Base-by-base conservation (phyloP, 768 basidiomycete genomes). In the Lyophyllum decastes region DNA sequence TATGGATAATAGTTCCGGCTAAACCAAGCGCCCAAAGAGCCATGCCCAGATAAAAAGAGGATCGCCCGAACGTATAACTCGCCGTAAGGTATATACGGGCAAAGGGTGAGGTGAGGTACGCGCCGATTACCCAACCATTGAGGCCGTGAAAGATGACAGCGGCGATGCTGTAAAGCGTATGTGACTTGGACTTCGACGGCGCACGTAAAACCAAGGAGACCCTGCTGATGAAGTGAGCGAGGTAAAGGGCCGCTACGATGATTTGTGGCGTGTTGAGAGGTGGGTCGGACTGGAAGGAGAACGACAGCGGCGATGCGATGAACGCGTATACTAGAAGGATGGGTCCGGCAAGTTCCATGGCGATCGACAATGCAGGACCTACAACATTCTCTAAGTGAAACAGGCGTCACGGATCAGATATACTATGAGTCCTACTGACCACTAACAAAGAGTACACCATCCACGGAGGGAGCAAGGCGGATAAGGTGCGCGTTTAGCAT, bases 181-280 rank as follows among this genome's bases (percentile, higher is more conserved):
- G 90, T 17, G 87, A 79, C 55, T 84, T 88, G 0, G 88, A 88
- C 43, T 92, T 82, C 27, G 84, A 84, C 0, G 93, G 90, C 0
- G 92, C 87, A 54, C 91, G 81, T 10, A 49, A 14, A 5, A 95
- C 74, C 7, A 92, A 90, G 1, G 86, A 89, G 30, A 95, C 84
- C 46, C 95, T 90, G 72, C 95, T 93, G 52, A 80, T 59, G 72
- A 96, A 95, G 75, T 96, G 94, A 1, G 78, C 51, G 50, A 94
- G 68, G 71, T 80, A 95, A 51, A 88, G 76, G 12, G 68, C 60
- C 16, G 78, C 75, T 52, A 92, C 78, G 52, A 90, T 52, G 17
- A 74, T 71, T 40, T 82, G 76, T 0, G 82, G 77, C 52, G 70
- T 67, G 4, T 73, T 56, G 53, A 79, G 66, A 2, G 73, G 40